These are phyloP conservation scores for Rhizopus delemar DNA, from an alignment of 371 early-diverging fungal species.

Conservation along the genomic window DNA sequence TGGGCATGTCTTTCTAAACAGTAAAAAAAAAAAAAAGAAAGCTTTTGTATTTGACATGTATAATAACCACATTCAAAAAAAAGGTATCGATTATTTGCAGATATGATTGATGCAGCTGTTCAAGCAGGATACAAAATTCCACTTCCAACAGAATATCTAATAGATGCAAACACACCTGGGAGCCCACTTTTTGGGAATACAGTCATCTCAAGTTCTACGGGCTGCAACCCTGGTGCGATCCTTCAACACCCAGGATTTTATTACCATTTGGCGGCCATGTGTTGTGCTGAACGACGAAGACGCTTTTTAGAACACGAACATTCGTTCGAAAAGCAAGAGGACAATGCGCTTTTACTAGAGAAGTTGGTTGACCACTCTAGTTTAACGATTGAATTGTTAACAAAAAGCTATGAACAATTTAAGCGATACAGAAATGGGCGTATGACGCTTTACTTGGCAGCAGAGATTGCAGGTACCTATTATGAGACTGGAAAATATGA, in stretches of 20 bases:
- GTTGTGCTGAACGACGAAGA: conserved; percentile 71
- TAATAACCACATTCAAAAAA: not conserved
- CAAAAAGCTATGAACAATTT: conserved; percentile 88
- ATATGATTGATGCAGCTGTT: conserved; percentile 70
- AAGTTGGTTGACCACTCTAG: conserved; percentile 66
- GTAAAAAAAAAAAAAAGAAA: conserved; percentile 33
- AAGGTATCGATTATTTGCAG: conserved; percentile 75
- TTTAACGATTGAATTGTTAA: conserved; percentile 75
- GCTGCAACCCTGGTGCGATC: conserved; percentile 61
- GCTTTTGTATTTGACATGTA: not conserved
- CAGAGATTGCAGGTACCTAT: conserved; percentile 86
- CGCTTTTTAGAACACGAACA: conserved; percentile 54
- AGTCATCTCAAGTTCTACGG: conserved; percentile 16
- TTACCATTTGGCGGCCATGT: conserved; percentile 78
- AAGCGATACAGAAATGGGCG: conserved; percentile 72
- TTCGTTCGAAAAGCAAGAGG: conserved; percentile 9
- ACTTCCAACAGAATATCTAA: conserved; percentile 48
- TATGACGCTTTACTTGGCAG: conserved; percentile 83
- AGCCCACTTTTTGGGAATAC: conserved; percentile 28
- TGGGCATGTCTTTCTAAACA: conserved; percentile 86
- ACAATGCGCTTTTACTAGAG: conserved; percentile 35
- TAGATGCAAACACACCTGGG: conserved; percentile 14
- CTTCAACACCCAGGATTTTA: conserved; percentile 88
- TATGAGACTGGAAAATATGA: conserved; percentile 76
- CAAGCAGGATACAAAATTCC: conserved; percentile 72